Conservation (phyloP, 371 early-diverging fungal genomes). For the Mortierella sp. region DNA sequence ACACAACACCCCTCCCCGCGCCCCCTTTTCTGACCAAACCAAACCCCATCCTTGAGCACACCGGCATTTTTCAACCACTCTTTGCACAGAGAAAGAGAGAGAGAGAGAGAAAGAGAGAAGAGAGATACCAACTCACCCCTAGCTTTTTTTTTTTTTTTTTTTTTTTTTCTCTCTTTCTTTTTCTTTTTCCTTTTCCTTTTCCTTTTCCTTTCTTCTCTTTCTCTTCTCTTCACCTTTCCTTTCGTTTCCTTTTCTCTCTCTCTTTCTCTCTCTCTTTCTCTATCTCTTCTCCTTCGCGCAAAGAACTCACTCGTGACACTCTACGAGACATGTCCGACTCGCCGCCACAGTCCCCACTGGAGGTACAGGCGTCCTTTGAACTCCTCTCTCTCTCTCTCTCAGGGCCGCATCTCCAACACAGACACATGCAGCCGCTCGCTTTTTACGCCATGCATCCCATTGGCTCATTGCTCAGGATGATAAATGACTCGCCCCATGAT, state of each 20-base stretch:
- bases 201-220: neutral
- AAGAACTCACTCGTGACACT: neutral
- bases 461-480: neutral
- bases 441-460: neutral
- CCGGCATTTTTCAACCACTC: too few relatives aligned
- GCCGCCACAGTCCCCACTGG: conserved; percentile 9
- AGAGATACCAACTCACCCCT: neutral
- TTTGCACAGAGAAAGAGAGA: neutral
- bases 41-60: too few relatives aligned
- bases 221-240: neutral
- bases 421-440: neutral
- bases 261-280: neutral
- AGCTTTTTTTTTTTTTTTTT: neutral
- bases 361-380: conserved; percentile 6
- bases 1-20: too few relatives aligned
- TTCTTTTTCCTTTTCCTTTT: neutral
- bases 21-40: too few relatives aligned
- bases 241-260: neutral
- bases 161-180: neutral
- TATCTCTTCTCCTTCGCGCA: neutral
- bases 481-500: neutral
- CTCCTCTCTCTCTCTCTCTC: neutral
- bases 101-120: neutral
- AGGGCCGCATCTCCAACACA: neutral
- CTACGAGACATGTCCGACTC: conserved; percentile 12